Evolutionary conservation across 306 rosid species (phyloP).

Genomic region (Casuarina glauca): DNA sequence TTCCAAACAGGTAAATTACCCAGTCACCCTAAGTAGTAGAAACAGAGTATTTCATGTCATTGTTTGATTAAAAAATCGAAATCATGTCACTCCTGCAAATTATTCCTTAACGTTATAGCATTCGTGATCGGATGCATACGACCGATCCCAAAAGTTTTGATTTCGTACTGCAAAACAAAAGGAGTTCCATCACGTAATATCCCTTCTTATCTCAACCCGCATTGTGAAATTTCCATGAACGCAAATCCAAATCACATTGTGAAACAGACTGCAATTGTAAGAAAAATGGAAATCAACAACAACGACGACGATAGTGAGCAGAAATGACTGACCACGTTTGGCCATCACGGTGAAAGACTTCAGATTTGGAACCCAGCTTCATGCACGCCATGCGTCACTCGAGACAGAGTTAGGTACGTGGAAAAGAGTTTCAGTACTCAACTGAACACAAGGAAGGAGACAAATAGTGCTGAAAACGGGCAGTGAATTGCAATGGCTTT

Average conservation of each 20-base stretch:
- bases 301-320: neutral
- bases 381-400: conserved; percentile 55
- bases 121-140: neutral
- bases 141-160: neutral
- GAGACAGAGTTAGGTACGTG: conserved; percentile 16
- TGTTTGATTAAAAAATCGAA: neutral
- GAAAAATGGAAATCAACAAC: conserved; percentile 1
- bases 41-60: neutral
- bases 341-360: conserved; percentile 64
- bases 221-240: neutral
- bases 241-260: neutral
- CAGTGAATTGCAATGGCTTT: conserved; percentile 16
- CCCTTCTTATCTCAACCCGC: neutral
- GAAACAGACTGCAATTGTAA: neutral
- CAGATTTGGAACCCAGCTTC: conserved; percentile 84
- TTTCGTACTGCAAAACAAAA: neutral
- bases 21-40: neutral
- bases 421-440: conserved; percentile 9
- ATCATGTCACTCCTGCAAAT: neutral
- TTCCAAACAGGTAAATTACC: neutral
- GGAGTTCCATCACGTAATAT: conserved; percentile 3
- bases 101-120: neutral
- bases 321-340: conserved; percentile 53
- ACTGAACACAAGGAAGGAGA: neutral
- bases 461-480: conserved; percentile 16